These are phyloP conservation scores for Plenodomus biglobosus DNA, from an alignment of 2,329 filamentous ascomycete genomes.

Conservation along the genomic window DNA sequence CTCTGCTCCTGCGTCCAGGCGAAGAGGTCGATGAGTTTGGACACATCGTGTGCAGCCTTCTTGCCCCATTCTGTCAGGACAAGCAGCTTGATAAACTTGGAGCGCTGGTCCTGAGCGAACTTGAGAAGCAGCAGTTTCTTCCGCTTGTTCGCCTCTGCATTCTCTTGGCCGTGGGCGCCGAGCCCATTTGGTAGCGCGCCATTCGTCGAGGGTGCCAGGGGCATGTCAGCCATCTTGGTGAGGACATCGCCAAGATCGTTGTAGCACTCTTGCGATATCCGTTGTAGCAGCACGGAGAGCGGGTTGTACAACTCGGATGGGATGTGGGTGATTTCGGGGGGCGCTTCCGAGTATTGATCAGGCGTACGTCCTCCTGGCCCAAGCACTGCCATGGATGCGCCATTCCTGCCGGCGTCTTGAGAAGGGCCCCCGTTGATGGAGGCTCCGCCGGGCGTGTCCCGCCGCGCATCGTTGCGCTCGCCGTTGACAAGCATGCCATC, in stretches of 20 bases:
- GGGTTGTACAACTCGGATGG: conserved; percentile 71
- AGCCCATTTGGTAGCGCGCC: conserved; percentile 44
- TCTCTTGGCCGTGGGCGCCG: conserved; percentile 35
- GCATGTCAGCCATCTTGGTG: conserved; percentile 68
- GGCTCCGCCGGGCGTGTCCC: conserved; percentile 13
- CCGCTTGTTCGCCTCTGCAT: conserved; percentile 30
- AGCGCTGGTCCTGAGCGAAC: conserved; percentile 77
- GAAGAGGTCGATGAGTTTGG: conserved; percentile 85
- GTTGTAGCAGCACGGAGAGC: conserved; percentile 71
- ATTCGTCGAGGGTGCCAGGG: conserved; percentile 59
- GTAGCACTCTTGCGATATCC: conserved; percentile 81
- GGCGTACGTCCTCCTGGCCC: conserved; percentile 8
- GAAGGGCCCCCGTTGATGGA: conserved; percentile 15
- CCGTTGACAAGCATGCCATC: conserved; percentile 38
- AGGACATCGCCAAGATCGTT: conserved; percentile 74
- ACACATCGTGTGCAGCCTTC: conserved; percentile 66
- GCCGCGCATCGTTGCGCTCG: conserved; percentile 16
- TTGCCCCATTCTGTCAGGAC: conserved; percentile 88
- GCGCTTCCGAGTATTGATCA: conserved; percentile 38
- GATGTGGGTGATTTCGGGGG: conserved; percentile 66
- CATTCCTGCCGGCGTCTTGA: conserved; percentile 16
- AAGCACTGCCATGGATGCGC: conserved; percentile 15
- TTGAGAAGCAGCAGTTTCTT: conserved; percentile 77
- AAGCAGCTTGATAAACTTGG: conserved; percentile 88
- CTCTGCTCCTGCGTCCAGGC: conserved; percentile 61